phyloP scores from a whole-genome alignment of 2,329 filamentous ascomycete genomes.

The Pezicula radicicola region DNA sequence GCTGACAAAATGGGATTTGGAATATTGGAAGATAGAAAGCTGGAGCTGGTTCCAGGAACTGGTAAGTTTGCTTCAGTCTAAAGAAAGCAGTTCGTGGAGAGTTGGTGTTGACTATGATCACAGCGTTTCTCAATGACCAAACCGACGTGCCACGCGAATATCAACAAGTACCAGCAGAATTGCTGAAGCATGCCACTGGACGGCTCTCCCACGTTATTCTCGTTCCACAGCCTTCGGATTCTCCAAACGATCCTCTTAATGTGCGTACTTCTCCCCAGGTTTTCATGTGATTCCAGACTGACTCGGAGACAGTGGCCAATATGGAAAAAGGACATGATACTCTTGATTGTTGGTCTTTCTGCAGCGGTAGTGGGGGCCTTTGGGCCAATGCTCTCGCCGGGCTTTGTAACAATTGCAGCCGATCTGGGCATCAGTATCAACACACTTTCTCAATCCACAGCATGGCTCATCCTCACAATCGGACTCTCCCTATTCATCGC shows the following conservation, averaged over 20 bases:
- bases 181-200: conserved; percentile 21
- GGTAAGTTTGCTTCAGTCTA: conserved; percentile 26
- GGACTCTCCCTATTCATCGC: conserved; percentile 46
- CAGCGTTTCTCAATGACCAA: conserved; percentile 44
- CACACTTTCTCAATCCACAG: conserved; percentile 40
- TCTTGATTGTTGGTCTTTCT: conserved; percentile 41
- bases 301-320: conserved; percentile 32
- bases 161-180: conserved; percentile 35
- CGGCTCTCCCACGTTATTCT: conserved; percentile 18
- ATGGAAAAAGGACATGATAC: conserved; percentile 43
- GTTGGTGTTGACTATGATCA: background rate
- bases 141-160: conserved; percentile 44
- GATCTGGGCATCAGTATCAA: conserved; percentile 41
- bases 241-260: conserved; percentile 47
- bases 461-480: conserved; percentile 46
- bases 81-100: background rate
- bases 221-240: conserved; percentile 43
- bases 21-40: conserved; percentile 41
- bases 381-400: conserved; percentile 48
- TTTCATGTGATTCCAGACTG: background rate
- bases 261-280: conserved; percentile 24
- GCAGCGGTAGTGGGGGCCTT: conserved; percentile 47
- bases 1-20: conserved; percentile 40
- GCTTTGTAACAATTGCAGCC: conserved; percentile 42
- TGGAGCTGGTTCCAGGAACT: conserved; percentile 46